Conservation (phyloP, 2,329 filamentous ascomycete species). For the Eutypa lata region DNA sequence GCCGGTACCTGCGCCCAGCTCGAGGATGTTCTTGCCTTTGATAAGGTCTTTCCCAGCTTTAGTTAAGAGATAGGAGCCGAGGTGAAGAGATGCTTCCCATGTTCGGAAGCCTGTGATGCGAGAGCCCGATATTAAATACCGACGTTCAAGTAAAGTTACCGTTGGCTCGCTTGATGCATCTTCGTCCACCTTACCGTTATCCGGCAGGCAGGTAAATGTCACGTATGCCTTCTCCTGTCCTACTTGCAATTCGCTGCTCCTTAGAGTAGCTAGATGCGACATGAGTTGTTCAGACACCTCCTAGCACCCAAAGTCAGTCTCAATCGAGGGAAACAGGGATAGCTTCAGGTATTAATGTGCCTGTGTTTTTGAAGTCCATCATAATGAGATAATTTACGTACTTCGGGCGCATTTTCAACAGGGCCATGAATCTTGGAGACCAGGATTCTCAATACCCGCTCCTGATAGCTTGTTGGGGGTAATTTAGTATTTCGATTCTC, state of each 20-base stretch:
- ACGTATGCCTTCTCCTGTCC: constrained; percentile 60
- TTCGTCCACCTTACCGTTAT: constrained; percentile 2
- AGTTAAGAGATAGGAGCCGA: constrained; percentile 56
- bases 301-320: constrained; percentile 32
- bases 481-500: constrained; percentile 38
- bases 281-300: constrained; percentile 62
- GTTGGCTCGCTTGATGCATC: constrained; percentile 26
- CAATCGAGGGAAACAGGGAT: constrained; percentile 31
- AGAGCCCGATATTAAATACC: constrained; percentile 52
- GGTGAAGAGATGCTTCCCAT: constrained; percentile 66
- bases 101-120: constrained; percentile 65
- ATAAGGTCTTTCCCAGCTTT: constrained; percentile 42
- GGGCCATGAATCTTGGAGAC: constrained; percentile 55
- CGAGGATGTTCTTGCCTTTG: constrained; percentile 52
- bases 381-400: constrained; percentile 6
- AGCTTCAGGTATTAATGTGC: neutral
- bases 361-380: neutral
- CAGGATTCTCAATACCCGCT: constrained; percentile 57
- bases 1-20: constrained; percentile 66
- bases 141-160: constrained; percentile 52
- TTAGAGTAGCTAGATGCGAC: constrained; percentile 49
- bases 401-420: constrained; percentile 63
- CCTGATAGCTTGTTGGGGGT: constrained; percentile 58
- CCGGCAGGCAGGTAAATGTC: constrained; percentile 48
- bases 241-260: constrained; percentile 41